Percentiles rank a stretch among this genome's conserved stretches.
Evolutionary conservation across 192 early-diverging fungal species (phyloP).

Genomic region (Neocallimastix lanati): DNA sequence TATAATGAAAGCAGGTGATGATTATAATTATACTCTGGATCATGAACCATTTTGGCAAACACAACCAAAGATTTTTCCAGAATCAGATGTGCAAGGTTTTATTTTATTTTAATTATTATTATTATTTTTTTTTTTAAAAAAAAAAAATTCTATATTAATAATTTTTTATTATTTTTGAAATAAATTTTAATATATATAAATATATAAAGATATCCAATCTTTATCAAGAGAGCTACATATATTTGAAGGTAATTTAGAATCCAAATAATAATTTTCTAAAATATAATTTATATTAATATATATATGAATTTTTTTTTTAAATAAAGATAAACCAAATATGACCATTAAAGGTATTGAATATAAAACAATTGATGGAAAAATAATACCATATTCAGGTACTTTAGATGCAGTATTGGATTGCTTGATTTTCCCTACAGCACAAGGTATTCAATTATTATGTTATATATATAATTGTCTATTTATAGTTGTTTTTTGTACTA

Average conservation of each 20-base stretch:
- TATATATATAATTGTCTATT: too few species aligned
- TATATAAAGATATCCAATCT: not conserved
- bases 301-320: too few species aligned
- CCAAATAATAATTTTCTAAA: too few species aligned
- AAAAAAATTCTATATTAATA: too few species aligned
- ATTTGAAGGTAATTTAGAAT: not conserved
- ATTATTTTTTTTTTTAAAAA: too few species aligned
- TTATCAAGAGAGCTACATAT: not conserved
- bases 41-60: not conserved
- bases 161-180: too few species aligned
- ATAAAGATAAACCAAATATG: not conserved
- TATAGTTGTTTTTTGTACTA: too few species aligned
- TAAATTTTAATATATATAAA: too few species aligned
- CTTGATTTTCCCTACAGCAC: not conserved
- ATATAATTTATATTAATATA: too few species aligned
- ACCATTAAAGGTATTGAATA: not conserved
- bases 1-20: not conserved
- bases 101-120: not conserved
- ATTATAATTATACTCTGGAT: not conserved
- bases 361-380: not conserved
- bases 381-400: not conserved
- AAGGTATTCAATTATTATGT: too few species aligned
- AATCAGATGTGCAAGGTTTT: not conserved
- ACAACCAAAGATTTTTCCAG: not conserved
- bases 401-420: not conserved